These are phyloP conservation scores for Pyrenophora teres DNA, from an alignment of 2,329 filamentous ascomycete genomes.

Conservation along the genomic window DNA sequence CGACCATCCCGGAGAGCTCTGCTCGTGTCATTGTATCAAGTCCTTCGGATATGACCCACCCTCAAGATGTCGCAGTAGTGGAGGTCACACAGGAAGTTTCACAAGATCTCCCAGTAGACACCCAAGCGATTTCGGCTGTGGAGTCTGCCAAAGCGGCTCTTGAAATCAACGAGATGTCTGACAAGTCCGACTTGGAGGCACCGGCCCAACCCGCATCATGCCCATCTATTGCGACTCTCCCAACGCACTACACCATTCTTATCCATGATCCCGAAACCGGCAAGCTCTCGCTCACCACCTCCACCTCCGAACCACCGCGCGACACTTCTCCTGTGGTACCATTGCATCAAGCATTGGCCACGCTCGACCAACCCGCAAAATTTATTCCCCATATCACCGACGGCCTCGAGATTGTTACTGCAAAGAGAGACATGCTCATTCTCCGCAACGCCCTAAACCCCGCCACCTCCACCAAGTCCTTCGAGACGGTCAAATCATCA, in stretches of 20 bases:
- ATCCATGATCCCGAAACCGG: slow-evolving; percentile 36
- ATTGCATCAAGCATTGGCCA: slow-evolving; percentile 34
- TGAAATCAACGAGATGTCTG: background rate
- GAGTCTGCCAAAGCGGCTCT: background rate
- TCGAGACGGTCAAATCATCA: slow-evolving; percentile 10
- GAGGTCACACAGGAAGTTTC: background rate
- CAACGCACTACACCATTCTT: slow-evolving; percentile 31
- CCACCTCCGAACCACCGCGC: slow-evolving; percentile 22
- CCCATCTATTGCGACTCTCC: background rate
- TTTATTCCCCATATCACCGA: slow-evolving; percentile 39
- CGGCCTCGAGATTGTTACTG: slow-evolving; percentile 35
- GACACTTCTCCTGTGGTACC: slow-evolving; percentile 26
- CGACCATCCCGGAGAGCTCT: background rate
- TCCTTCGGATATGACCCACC: background rate
- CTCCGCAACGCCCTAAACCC: slow-evolving; percentile 27
- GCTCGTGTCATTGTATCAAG: background rate
- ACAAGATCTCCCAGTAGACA: background rate
- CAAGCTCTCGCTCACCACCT: slow-evolving; percentile 31
- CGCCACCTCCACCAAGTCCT: slow-evolving; percentile 11
- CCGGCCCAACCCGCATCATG: background rate
- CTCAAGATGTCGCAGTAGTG: background rate
- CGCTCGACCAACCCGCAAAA: slow-evolving; percentile 33
- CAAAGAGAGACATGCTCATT: slow-evolving; percentile 38
- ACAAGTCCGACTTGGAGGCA: background rate
- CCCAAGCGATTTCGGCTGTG: background rate